These are phyloP conservation scores for Alternaria brassicicola DNA, from an alignment of 2,329 filamentous ascomycete species.

Conservation along the genomic window DNA sequence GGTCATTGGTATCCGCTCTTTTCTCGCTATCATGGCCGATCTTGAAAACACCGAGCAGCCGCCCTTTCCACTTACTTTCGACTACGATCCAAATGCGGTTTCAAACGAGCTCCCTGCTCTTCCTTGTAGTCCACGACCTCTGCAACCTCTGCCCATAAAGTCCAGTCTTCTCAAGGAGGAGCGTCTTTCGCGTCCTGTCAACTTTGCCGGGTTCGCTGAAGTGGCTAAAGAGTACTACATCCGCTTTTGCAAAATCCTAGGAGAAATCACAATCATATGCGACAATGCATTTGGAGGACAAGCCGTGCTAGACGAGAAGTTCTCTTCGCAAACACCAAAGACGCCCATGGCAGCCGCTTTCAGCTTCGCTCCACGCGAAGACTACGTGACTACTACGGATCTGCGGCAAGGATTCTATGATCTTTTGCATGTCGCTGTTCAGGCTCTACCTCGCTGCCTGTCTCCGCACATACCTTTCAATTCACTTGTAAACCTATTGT, in stretches of 20 bases:
- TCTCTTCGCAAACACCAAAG: slow-evolving; percentile 83
- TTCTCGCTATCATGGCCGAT: slow-evolving; percentile 90
- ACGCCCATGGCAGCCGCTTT: slow-evolving; percentile 95
- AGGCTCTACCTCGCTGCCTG: slow-evolving; percentile 91
- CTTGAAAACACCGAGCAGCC: slow-evolving; percentile 85
- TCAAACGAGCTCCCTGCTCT: slow-evolving; percentile 43
- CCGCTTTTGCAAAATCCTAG: slow-evolving; percentile 91
- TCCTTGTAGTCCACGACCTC: slow-evolving; percentile 43
- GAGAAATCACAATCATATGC: slow-evolving; percentile 94
- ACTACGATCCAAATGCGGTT: slow-evolving; percentile 53
- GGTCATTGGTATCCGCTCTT: slow-evolving; percentile 95
- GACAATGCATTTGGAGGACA: slow-evolving; percentile 97
- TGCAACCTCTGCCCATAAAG: slow-evolving; percentile 43
- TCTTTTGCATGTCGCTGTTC: slow-evolving; percentile 90
- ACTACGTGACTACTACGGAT: slow-evolving; percentile 73
- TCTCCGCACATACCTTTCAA: slow-evolving; percentile 92
- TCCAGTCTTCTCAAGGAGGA: slow-evolving; percentile 62
- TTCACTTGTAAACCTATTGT: slow-evolving; percentile 89
- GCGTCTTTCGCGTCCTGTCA: slow-evolving; percentile 68
- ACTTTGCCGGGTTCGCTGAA: slow-evolving; percentile 69
- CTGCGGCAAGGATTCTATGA: slow-evolving; percentile 96
- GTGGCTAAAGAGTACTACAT: slow-evolving; percentile 83
- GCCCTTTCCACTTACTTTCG: slow-evolving; percentile 76
- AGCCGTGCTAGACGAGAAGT: slow-evolving; percentile 93
- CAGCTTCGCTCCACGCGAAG: slow-evolving; percentile 84